These are phyloP conservation scores for Mortierella sp. DNA, from an alignment of 371 early-diverging fungal genomes.

Conservation along the genomic window DNA sequence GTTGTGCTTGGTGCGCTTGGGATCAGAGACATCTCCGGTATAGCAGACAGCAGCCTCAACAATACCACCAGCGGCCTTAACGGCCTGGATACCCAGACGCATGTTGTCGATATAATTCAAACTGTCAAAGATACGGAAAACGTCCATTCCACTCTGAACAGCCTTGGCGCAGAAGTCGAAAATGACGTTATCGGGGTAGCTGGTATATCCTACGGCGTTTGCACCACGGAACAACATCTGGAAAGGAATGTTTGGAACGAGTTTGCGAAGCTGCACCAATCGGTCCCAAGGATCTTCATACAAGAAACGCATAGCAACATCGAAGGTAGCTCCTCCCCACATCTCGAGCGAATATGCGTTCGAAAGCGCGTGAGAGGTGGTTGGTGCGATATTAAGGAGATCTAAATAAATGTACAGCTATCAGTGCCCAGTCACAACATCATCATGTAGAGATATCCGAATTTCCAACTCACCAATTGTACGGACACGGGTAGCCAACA, in stretches of 20 bases:
- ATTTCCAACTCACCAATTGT: slow-evolving; percentile 75
- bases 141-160: slow-evolving; percentile 90
- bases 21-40: slow-evolving; percentile 93
- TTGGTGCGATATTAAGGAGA: slow-evolving; percentile 82
- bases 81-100: slow-evolving; percentile 94
- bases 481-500: slow-evolving; percentile 94
- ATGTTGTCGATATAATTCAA: slow-evolving; percentile 96
- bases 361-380: slow-evolving; percentile 87
- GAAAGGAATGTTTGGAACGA: slow-evolving; percentile 97
- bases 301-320: slow-evolving; percentile 95
- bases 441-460: neutral
- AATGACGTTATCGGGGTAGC: slow-evolving; percentile 96
- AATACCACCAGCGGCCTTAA: slow-evolving; percentile 94
- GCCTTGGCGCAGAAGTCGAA: slow-evolving; percentile 96
- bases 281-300: slow-evolving; percentile 97
- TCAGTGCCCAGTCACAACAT: neutral
- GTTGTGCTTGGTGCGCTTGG: slow-evolving; percentile 81
- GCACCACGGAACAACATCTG: slow-evolving; percentile 98
- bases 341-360: slow-evolving; percentile 93
- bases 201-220: slow-evolving; percentile 97
- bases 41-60: slow-evolving; percentile 94
- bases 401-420: slow-evolving; percentile 45
- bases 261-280: slow-evolving; percentile 79
- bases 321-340: slow-evolving; percentile 97
- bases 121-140: slow-evolving; percentile 97